A percentile compares a stretch with the other conserved stretches of the same genome.
Evolutionary conservation across 345 rosid species (phyloP).

Genomic region (Turritis glabra): DNA sequence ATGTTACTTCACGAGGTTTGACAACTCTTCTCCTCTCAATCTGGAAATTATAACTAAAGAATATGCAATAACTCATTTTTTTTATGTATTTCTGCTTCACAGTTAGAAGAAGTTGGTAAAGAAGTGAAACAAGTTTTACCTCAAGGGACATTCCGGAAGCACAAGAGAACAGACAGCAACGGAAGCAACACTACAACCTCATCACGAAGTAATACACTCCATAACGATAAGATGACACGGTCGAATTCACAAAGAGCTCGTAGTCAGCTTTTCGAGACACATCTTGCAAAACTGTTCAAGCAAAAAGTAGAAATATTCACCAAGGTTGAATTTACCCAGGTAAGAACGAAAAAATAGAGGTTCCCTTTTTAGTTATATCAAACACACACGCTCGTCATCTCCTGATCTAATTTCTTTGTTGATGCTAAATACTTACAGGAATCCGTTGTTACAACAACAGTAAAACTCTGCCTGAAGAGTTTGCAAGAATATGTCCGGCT

Average conservation of each 20-base stretch:
- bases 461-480: conserved; percentile 89
- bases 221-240: conserved; percentile 71
- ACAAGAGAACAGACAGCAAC: conserved; percentile 86
- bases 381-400: neutral
- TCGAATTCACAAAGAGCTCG: conserved; percentile 78
- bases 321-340: conserved; percentile 95
- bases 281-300: conserved; percentile 96
- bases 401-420: neutral
- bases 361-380: neutral
- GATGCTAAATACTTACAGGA: conserved; percentile 57
- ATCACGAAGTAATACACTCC: conserved; percentile 79
- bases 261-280: conserved; percentile 98
- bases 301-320: conserved; percentile 98
- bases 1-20: conserved; percentile 90
- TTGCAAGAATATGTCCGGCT: conserved; percentile 92
- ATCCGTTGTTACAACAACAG: conserved; percentile 68
- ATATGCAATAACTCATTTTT: neutral
- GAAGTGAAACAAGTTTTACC: conserved; percentile 92
- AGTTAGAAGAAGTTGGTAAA: conserved; percentile 70
- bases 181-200: conserved; percentile 79
- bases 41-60: conserved; percentile 2
- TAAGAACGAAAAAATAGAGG: conserved; percentile 21
- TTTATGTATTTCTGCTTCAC: neutral
- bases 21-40: conserved; percentile 15
- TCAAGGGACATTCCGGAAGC: conserved; percentile 71